phyloP scores from a whole-genome alignment of 1,139 yeast species.

The Taphrina flavorubra region DNA sequence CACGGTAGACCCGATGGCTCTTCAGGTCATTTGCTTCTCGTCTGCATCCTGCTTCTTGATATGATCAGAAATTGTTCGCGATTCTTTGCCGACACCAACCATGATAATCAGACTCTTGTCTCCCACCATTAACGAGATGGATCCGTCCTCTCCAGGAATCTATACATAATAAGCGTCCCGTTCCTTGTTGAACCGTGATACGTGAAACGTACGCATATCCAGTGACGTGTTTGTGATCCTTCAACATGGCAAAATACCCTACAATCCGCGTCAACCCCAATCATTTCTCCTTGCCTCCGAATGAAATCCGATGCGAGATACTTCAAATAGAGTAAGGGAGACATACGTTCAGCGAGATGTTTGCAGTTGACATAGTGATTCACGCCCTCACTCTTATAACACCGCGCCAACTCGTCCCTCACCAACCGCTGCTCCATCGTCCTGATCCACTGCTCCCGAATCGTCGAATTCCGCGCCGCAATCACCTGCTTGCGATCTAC shows the following conservation, averaged over 20 bases:
- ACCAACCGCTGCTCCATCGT: constrained; percentile 46
- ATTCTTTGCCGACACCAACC: too few relatives aligned
- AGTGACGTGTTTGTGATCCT: constrained; percentile 38
- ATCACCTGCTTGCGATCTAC: constrained; percentile 32
- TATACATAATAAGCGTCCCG: background rate
- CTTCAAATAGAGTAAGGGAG: too few relatives aligned
- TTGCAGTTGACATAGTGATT: constrained; percentile 47
- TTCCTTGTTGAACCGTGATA: too few relatives aligned
- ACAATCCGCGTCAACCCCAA: background rate
- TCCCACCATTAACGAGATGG: constrained; percentile 4
- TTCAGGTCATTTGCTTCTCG: too few relatives aligned
- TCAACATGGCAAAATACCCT: constrained; percentile 39
- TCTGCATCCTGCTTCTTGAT: too few relatives aligned
- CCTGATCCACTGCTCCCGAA: constrained; percentile 42
- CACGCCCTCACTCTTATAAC: constrained; percentile 47
- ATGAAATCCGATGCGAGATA: background rate
- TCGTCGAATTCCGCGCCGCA: constrained; percentile 37
- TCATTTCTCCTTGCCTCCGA: background rate
- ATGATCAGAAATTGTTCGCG: too few relatives aligned
- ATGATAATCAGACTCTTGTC: too few relatives aligned
- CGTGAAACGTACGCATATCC: constrained; percentile 27
- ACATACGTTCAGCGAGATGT: constrained; percentile 45
- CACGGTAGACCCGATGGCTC: too few relatives aligned
- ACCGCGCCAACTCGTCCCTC: constrained; percentile 46
- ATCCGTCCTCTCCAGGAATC: constrained; percentile 35